Percentiles rank a stretch among this genome's conserved stretches.
phyloP scores from a whole-genome alignment of 2,329 filamentous ascomycete genomes.

The Ciborinia camelliae region DNA sequence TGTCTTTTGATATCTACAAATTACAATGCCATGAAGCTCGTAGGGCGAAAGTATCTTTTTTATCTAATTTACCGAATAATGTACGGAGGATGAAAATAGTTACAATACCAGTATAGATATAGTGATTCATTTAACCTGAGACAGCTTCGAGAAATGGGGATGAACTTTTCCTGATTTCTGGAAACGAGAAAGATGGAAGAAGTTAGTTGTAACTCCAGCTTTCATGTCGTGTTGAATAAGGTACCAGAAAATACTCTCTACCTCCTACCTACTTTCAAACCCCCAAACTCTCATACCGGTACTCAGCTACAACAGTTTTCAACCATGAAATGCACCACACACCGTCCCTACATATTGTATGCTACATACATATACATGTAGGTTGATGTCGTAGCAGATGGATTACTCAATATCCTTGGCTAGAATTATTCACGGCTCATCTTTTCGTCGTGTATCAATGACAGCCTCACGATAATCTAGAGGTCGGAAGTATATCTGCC shows the following conservation, averaged over 20 bases:
- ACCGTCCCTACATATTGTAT: not conserved
- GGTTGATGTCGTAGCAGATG: not conserved
- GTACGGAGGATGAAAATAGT: not conserved
- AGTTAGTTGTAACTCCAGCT: conserved; percentile 1
- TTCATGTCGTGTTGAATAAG: not conserved
- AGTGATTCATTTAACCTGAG: not conserved
- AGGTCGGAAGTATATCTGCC: conserved; percentile 13
- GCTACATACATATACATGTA: not conserved
- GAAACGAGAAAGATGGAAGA: not conserved
- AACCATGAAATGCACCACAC: not conserved
- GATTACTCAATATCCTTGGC: not conserved
- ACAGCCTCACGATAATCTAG: conserved; percentile 18
- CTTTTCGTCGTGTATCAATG: conserved; percentile 9
- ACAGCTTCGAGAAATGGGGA: not conserved
- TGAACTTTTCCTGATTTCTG: not conserved
- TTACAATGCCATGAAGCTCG: not conserved
- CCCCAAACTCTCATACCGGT: no score
- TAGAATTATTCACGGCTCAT: conserved; percentile 1
- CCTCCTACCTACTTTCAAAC: not conserved
- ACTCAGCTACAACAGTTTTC: not conserved
- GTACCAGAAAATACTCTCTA: not conserved
- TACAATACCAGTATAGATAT: not conserved
- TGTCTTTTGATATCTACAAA: not conserved
- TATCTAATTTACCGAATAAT: not conserved
- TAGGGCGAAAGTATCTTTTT: not conserved